Evolutionary conservation across 768 basidiomycete genomes (phyloP), one percentile per base, ranked within the genome.

Genomic region (Leucocoprinus birnbaumii): DNA sequence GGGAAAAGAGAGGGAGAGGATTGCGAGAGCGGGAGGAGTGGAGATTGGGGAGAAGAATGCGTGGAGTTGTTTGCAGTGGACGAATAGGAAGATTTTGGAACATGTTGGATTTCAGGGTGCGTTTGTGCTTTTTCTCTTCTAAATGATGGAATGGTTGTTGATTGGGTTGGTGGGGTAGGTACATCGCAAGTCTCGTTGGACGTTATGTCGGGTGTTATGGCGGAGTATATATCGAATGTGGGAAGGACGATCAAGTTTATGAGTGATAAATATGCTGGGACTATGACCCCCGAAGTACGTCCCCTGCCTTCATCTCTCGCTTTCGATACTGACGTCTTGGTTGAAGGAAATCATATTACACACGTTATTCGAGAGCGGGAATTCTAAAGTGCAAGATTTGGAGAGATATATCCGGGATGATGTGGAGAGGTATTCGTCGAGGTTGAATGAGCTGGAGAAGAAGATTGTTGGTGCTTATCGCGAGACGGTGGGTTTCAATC

Each of bases 71-170:
- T 64, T 87, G 63, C 73, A 77, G 60, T 92, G 86, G 90, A 81
- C 83, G 79, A 75, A 80, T 21, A 71, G 73, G 51, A 93, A 91
- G 72, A 77, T 96, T 48, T 64, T 97, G 62, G 93, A 96, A 61
- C 95, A 97, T 74, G 78, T 80, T 46, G 94, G 94, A 2, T 97
- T 97, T 64, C 95, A 97, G 77, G 91, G 94, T 89, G 54, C 54
- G 84, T 70, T 55, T n/a, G n/a, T n/a, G n/a, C n/a, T n/a, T n/a
- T 14, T 41, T 27, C 54, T 16, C 43, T 21, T 16, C 19, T 45
- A 45, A n/a, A n/a, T n/a, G n/a, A n/a, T n/a, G n/a, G n/a, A n/a
- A n/a, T n/a, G n/a, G n/a, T n/a, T n/a, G n/a, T n/a, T n/a, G n/a
- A n/a, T n/a, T n/a, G n/a, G n/a, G n/a, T n/a, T n/a, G n/a, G n/a